A percentile compares a stretch with the other conserved stretches of the same genome.
Evolutionary conservation across 2,329 filamentous ascomycete species (phyloP).

Genomic region (Paecilomyces sp.): DNA sequence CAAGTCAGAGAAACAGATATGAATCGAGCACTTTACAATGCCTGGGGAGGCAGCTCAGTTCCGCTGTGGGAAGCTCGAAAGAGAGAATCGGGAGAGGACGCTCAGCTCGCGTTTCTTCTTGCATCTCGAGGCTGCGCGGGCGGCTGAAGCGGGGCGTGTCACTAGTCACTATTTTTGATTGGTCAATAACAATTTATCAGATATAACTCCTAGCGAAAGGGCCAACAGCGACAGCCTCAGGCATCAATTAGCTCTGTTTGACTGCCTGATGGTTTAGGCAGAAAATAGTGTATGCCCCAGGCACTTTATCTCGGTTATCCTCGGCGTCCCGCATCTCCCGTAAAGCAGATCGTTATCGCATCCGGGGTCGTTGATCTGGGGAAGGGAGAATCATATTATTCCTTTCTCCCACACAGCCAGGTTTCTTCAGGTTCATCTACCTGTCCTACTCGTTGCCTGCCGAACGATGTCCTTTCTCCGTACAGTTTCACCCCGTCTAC

Average conservation of each 20-base stretch:
- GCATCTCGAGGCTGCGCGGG: not conserved
- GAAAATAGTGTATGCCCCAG: not conserved
- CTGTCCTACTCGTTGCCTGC: not conserved
- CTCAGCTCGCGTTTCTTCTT: not conserved
- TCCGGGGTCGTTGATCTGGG: not conserved
- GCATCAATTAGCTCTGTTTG: not conserved
- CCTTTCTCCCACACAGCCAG: not conserved
- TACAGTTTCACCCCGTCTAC: constrained; percentile 4
- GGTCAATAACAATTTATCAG: too few relatives aligned
- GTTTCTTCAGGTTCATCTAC: not conserved
- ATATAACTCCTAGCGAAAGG: too few relatives aligned
- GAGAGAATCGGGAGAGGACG: not conserved
- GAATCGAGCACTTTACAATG: not conserved
- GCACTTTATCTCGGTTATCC: not conserved
- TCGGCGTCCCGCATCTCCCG: not conserved
- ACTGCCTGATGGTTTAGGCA: not conserved
- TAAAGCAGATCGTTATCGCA: not conserved
- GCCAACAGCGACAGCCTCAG: not conserved
- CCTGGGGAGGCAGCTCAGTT: not conserved
- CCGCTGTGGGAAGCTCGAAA: not conserved
- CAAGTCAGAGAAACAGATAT: not conserved
- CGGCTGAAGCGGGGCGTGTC: not conserved
- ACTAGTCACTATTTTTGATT: too few relatives aligned
- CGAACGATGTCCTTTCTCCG: constrained; percentile 4
- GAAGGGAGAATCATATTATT: not conserved